Percentiles rank a stretch among this genome's conserved stretches.
Evolutionary conservation across 768 basidiomycete species (phyloP).

Genomic region (Calocybe cyanea): DNA sequence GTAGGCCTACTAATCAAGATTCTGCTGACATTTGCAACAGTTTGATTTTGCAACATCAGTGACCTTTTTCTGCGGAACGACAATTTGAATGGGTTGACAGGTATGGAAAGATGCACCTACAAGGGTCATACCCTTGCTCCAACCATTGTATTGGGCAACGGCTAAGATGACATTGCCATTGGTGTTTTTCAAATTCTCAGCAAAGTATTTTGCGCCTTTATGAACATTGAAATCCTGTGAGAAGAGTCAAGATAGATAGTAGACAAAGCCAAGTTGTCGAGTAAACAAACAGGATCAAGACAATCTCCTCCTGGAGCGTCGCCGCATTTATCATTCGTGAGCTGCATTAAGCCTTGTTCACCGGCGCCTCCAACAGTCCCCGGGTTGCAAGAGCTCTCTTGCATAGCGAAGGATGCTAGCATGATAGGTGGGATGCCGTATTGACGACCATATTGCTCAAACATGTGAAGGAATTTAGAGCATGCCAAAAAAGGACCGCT

Average conservation of each 20-base stretch:
- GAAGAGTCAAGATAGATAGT: neutral
- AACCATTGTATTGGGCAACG: slow-evolving; percentile 78
- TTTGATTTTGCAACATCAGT: slow-evolving; percentile 49
- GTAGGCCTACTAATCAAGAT: slow-evolving; percentile 77
- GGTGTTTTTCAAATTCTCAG: slow-evolving; percentile 41
- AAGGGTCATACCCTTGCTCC: slow-evolving; percentile 54
- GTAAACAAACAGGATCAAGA: slow-evolving; percentile 35
- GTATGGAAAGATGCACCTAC: slow-evolving; percentile 28
- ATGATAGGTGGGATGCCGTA: slow-evolving; percentile 65
- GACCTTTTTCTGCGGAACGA: slow-evolving; percentile 39
- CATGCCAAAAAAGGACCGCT: slow-evolving; percentile 61
- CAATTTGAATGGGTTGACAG: neutral
- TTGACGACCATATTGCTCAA: slow-evolving; percentile 54
- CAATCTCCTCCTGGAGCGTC: slow-evolving; percentile 49
- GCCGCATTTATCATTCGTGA: slow-evolving; percentile 73
- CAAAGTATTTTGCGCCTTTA: slow-evolving; percentile 62
- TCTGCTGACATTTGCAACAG: slow-evolving; percentile 77
- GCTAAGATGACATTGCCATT: slow-evolving; percentile 52
- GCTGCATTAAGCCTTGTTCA: slow-evolving; percentile 87
- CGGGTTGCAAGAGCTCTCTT: slow-evolving; percentile 74
- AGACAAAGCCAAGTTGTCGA: neutral
- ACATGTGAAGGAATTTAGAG: slow-evolving; percentile 42
- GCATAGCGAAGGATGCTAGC: slow-evolving; percentile 85
- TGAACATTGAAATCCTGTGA: slow-evolving; percentile 68
- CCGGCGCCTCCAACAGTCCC: slow-evolving; percentile 66